A percentile compares a stretch with the other conserved stretches of the same genome.
phyloP scores from a whole-genome alignment of 2,329 filamentous ascomycete species.

The Gliomastix tumulicola region DNA sequence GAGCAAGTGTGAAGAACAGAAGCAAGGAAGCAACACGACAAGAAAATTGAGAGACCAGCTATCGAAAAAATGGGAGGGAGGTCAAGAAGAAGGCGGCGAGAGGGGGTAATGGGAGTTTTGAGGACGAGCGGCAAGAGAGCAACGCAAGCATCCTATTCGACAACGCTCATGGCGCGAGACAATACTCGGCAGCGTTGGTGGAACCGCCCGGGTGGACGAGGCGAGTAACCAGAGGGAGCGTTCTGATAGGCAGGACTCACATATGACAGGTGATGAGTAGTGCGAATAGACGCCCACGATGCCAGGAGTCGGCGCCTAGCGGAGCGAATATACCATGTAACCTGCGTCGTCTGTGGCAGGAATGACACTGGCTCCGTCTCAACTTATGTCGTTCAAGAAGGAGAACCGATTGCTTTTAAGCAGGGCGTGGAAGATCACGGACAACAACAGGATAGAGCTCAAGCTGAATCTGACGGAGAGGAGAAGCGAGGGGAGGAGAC shows the following conservation, averaged over 20 bases:
- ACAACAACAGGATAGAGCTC: too few species aligned
- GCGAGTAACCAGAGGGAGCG: constrained; percentile 5
- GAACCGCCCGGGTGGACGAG: too few species aligned
- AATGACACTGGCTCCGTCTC: too few species aligned
- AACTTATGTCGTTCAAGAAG: too few species aligned
- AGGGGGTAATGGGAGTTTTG: too few species aligned
- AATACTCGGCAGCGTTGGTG: too few species aligned
- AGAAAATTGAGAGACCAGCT: constrained; percentile 48
- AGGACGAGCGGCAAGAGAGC: constrained; percentile 23
- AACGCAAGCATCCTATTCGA: constrained; percentile 21
- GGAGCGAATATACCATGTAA: not conserved
- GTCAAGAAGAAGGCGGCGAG: too few species aligned
- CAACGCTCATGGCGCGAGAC: constrained; percentile 23
- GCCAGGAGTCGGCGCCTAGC: constrained; percentile 2
- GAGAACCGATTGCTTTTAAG: too few species aligned
- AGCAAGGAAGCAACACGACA: constrained; percentile 22
- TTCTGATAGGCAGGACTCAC: constrained; percentile 21
- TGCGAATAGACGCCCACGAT: constrained; percentile 4
- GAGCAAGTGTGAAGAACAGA: constrained; percentile 6
- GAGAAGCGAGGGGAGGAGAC: too few species aligned
- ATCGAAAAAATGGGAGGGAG: constrained; percentile 33
- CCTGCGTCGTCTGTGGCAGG: too few species aligned
- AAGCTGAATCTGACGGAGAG: too few species aligned
- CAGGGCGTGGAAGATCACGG: too few species aligned
- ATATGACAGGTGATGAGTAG: constrained; percentile 3